Base-by-base conservation (phyloP, 2,329 filamentous ascomycete genomes). In the Trichoderma asperellum region DNA sequence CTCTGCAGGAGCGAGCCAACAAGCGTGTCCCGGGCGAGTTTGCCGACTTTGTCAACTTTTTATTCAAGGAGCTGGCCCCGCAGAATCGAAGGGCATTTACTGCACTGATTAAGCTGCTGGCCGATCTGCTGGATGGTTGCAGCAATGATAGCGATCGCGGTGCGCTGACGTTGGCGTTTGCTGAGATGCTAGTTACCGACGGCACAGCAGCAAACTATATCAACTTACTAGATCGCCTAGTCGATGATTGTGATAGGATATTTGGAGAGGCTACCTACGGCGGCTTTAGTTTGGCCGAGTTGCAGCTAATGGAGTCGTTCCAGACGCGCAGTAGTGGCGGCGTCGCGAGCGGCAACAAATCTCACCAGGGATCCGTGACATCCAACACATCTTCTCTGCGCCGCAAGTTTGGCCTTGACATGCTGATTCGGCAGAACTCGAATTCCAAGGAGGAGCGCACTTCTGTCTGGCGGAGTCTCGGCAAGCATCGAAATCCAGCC, bases 131-230 rank as follows among this genome's bases (percentile, higher is more conserved):
- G 7, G 94, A 97, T 72, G 94, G 93, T 2, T 97, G 94, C 73
- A 91, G 91, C 62, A 97, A 97, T 75, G 95, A 97, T 76, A 92
- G 93, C 37, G 95, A 97, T 77, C 88, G 94, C 59, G 95, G 95
- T 60, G 92, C 93, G 27, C 81, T 98, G 74, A 97, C 94, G 0
- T 88, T 93, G 56, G 92, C 93, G 1, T 97, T 98, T 82, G 91
- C 94, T 0, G 94, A 97, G 77, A 85, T 97, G 62, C 83, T 98
- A 7, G 91, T 96, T 2, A 87, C 89, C 5, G 91, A 94, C 69
- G 91, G 90, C 7, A 89, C 90, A 71, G 89, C 94, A 1, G 89
- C 92, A 70, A 88, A 94, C 72, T 96, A 95, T 77, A 94, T 97
- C 73, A 96, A 95, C 68, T 83, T 97, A 16, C 84, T 97, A 57